Base-by-base conservation (phyloP, 75 land plant genomes). In the Selaginella tamariscina region DNA sequence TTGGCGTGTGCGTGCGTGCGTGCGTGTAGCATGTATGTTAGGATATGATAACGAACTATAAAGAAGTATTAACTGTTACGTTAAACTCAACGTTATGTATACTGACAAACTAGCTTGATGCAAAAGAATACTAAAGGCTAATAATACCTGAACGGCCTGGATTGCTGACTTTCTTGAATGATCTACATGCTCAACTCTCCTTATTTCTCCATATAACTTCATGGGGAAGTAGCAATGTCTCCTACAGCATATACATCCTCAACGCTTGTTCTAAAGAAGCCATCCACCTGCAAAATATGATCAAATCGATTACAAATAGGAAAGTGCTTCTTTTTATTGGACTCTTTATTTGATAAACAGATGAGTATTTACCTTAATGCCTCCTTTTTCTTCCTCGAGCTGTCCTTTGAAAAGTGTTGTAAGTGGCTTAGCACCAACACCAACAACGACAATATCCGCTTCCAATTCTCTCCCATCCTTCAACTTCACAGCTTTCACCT, bases 151-250 rank as follows among this genome's bases (percentile, higher is more conserved):
- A 30, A 90, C 98, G 71, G 98, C 96, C 60, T 94, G 98, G 54
- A 84, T 89, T 31, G 98, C 98, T 29, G 98, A 94, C 74, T 94
- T 94, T 32, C 98, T 79, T 26, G 98, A 81, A 73, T 90, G 96
- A 70, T 94, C 98, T 28, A 94, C 98, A 70, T 94, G 98, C 74
- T 94, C 98, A 20, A 94, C 96, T 73, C 98, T 85, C 67, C 96
- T 78, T 28, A 71, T 24, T 0, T 89, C 96, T 57, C 78, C 72
- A 62, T 83, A 94, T 29, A 94, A 2, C 74, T 90, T 90, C 88
- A 94, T 5, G 1, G 98, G 96, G 32, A 90, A 2, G 96, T 82
- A 8, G 98, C 91, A 24, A 93, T 83, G 73, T 91, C 98, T 27
- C 97, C 97, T 0, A 88, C 80, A 62, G 97, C 97, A 78, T 88